A percentile compares a stretch with the other conserved stretches of the same genome.
Conservation (phyloP, 2,329 filamentous ascomycete genomes). For the Apiospora koreana region DNA sequence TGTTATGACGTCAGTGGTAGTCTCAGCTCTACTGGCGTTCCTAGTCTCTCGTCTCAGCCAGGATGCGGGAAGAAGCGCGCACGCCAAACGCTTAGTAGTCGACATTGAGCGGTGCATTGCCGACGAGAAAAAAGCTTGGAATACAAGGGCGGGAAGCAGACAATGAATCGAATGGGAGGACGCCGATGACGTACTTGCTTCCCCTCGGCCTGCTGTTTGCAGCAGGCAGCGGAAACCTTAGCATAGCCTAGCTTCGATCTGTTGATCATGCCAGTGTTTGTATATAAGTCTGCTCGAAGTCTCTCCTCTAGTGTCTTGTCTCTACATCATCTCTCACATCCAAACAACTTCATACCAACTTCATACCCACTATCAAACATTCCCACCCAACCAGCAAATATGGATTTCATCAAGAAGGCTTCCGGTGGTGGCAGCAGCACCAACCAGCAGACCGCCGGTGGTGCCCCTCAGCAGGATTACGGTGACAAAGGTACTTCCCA, state of each 20-base stretch:
- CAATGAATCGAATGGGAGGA: too few relatives aligned
- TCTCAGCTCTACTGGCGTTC: too few relatives aligned
- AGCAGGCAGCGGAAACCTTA: background rate
- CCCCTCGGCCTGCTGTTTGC: background rate
- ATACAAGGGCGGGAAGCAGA: too few relatives aligned
- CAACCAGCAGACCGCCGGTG: conserved; percentile 15
- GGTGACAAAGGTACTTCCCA: conserved; percentile 33
- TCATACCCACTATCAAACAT: background rate
- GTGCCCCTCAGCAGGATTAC: conserved; percentile 31
- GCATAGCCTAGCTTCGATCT: background rate
- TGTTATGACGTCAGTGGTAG: too few relatives aligned
- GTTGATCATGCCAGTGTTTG: background rate
- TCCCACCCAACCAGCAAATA: conserved; percentile 14
- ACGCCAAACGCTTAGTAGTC: too few relatives aligned
- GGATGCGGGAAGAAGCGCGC: too few relatives aligned
- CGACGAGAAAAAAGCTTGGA: too few relatives aligned
- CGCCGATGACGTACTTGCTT: too few relatives aligned
- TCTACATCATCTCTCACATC: background rate
- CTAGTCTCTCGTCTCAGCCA: too few relatives aligned
- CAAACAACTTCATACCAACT: background rate
- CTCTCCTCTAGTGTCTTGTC: background rate
- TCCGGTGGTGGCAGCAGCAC: conserved; percentile 15
- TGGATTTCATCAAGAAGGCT: conserved; percentile 33
- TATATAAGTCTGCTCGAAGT: background rate
- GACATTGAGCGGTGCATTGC: too few relatives aligned